phyloP scores from a whole-genome alignment of 306 rosid species.

The Clitoria ternatea region DNA sequence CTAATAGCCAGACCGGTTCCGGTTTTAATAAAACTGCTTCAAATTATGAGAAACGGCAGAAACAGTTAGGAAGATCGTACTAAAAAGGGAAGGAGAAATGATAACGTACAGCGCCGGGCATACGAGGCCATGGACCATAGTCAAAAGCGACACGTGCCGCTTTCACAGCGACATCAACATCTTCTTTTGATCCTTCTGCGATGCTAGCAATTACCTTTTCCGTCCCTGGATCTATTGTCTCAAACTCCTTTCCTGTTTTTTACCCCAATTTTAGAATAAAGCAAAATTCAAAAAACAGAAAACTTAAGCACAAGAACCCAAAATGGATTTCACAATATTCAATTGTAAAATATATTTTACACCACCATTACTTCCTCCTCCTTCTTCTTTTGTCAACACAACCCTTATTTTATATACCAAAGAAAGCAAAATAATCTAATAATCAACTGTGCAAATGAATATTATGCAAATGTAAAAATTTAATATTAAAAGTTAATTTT shows the following conservation, averaged over 20 bases:
- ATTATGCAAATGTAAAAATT: too few relatives aligned
- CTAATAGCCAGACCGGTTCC: too few relatives aligned
- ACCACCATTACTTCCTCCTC: too few relatives aligned
- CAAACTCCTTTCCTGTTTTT: slow-evolving; percentile 67
- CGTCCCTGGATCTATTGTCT: slow-evolving; percentile 76
- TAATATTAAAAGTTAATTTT: too few relatives aligned
- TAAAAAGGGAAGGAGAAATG: not conserved
- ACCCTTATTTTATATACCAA: too few relatives aligned
- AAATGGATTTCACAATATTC: not conserved
- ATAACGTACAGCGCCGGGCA: slow-evolving; percentile 59
- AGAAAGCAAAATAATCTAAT: too few relatives aligned
- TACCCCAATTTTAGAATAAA: not conserved
- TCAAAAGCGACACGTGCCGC: slow-evolving; percentile 91
- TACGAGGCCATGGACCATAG: slow-evolving; percentile 86
- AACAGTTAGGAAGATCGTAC: too few relatives aligned
- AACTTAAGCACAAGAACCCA: not conserved
- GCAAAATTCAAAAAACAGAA: not conserved
- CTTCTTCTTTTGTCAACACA: too few relatives aligned
- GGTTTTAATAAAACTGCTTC: too few relatives aligned
- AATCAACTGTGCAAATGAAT: too few relatives aligned
- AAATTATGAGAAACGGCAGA: too few relatives aligned
- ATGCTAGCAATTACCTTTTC: slow-evolving; percentile 49
- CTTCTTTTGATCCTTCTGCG: slow-evolving; percentile 61
- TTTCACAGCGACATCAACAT: slow-evolving; percentile 69
- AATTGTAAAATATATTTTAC: too few relatives aligned